phyloP scores from a whole-genome alignment of 306 rosid species.

The Senna tora region DNA sequence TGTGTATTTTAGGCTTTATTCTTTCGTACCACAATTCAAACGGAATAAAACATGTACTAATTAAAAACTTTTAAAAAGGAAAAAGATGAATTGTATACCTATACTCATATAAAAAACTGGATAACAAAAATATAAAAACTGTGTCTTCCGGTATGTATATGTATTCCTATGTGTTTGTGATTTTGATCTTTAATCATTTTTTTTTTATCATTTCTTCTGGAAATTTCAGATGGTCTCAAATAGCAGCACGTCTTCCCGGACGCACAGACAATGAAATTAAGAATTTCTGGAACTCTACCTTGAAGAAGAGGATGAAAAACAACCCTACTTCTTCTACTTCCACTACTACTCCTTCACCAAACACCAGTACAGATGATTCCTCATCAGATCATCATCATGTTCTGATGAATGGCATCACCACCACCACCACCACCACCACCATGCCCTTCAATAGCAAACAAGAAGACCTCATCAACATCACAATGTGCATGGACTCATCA shows the following conservation, averaged over 20 bases:
- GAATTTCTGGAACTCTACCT: slow-evolving; percentile 92
- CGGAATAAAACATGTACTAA: too few species aligned
- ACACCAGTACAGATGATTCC: slow-evolving; percentile 47
- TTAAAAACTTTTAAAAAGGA: too few species aligned
- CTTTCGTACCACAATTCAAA: too few species aligned
- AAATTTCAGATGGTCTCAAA: slow-evolving; percentile 87
- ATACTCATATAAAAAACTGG: too few species aligned
- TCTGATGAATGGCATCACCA: slow-evolving; percentile 36
- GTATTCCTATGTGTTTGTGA: too few species aligned
- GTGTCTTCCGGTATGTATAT: too few species aligned
- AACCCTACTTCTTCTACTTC: neutral
- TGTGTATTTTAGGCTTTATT: too few species aligned
- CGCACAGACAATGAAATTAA: slow-evolving; percentile 94
- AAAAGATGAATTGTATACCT: too few species aligned
- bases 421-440: neutral
- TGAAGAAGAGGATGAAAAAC: slow-evolving; percentile 71
- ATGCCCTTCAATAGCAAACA: slow-evolving; percentile 52
- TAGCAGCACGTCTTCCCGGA: slow-evolving; percentile 94
- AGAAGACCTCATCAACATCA: slow-evolving; percentile 51
- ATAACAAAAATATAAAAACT: too few species aligned
- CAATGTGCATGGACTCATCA: slow-evolving; percentile 75
- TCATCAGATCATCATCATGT: slow-evolving; percentile 46
- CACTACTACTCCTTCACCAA: slow-evolving; percentile 50
- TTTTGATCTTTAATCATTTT: neutral
- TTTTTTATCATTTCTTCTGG: neutral